phyloP scores from a whole-genome alignment of 2,329 filamentous ascomycete genomes.

The Pseudogymnoascus sp. region DNA sequence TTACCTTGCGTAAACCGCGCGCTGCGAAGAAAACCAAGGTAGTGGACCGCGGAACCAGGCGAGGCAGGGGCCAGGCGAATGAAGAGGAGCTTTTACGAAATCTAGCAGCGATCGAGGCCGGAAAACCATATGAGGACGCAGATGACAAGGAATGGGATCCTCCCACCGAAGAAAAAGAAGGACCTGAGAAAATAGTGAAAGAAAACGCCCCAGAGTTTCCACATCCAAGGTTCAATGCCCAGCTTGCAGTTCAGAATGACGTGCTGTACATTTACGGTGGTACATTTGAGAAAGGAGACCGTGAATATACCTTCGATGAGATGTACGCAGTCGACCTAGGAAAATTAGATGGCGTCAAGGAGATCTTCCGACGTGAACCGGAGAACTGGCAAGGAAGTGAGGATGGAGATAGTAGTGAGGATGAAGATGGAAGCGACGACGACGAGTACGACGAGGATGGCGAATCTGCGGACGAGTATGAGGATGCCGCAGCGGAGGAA shows the following conservation, averaged over 20 bases:
- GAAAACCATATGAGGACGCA: slow-evolving; percentile 50
- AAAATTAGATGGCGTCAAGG: slow-evolving; percentile 87
- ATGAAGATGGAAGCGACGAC: slow-evolving; percentile 46
- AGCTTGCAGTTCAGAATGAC: slow-evolving; percentile 85
- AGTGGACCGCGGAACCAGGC: slow-evolving; percentile 50
- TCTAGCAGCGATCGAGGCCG: slow-evolving; percentile 75
- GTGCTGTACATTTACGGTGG: slow-evolving; percentile 90
- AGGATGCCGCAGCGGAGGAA: slow-evolving; percentile 32
- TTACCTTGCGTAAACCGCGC: slow-evolving; percentile 67
- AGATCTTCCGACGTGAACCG: slow-evolving; percentile 78
- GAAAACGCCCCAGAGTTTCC: slow-evolving; percentile 74
- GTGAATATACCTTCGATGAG: slow-evolving; percentile 93
- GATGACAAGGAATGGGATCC: slow-evolving; percentile 41
- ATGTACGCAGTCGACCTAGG: slow-evolving; percentile 89
- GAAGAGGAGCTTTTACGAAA: slow-evolving; percentile 87
- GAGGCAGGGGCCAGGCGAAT: slow-evolving; percentile 76
- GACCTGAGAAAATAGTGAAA: slow-evolving; percentile 49
- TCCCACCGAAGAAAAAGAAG: slow-evolving; percentile 42
- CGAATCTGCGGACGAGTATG: slow-evolving; percentile 40
- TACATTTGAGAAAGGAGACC: slow-evolving; percentile 89
- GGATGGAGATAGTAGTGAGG: slow-evolving; percentile 51
- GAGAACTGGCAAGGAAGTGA: slow-evolving; percentile 73
- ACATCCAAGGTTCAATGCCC: slow-evolving; percentile 83
- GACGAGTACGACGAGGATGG: slow-evolving; percentile 39
- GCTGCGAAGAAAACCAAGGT: slow-evolving; percentile 49